These are phyloP conservation scores for Hymenoscyphus occultus DNA, from an alignment of 2,329 filamentous ascomycete genomes.

Conservation along the genomic window DNA sequence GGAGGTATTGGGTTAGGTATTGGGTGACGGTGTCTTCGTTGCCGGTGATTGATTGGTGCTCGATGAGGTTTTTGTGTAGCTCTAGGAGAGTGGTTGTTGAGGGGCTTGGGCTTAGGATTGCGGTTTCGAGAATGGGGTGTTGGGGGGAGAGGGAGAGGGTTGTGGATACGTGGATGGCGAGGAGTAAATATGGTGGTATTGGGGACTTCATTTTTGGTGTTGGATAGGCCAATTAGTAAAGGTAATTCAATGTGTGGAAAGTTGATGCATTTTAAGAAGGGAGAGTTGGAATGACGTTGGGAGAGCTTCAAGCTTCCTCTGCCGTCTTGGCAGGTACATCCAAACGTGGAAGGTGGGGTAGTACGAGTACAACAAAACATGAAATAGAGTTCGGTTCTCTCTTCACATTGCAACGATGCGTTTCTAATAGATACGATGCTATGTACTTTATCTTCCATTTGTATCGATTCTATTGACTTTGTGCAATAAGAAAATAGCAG, in stretches of 20 bases:
- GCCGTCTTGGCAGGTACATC: not conserved
- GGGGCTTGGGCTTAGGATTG: not conserved
- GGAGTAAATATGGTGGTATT: not conserved
- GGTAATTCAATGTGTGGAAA: not conserved
- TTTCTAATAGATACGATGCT: too few species aligned
- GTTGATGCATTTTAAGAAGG: not conserved
- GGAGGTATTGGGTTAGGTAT: slow-evolving; percentile 57
- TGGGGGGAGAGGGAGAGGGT: not conserved
- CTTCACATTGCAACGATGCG: too few species aligned
- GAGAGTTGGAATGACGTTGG: not conserved
- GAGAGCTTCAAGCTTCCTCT: not conserved
- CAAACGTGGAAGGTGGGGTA: not conserved
- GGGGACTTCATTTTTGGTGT: slow-evolving; percentile 6
- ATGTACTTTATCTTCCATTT: too few species aligned
- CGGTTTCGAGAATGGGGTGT: slow-evolving; percentile 17
- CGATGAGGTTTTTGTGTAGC: slow-evolving; percentile 61
- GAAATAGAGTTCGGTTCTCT: too few species aligned
- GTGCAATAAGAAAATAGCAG: too few species aligned
- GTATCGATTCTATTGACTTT: too few species aligned
- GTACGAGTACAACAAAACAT: not conserved
- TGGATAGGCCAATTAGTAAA: slow-evolving; percentile 2
- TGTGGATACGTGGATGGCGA: slow-evolving; percentile 5
- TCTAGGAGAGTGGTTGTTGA: slow-evolving; percentile 44
- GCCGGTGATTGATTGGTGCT: slow-evolving; percentile 59
- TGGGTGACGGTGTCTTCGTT: slow-evolving; percentile 58